Evolutionary conservation across 2,329 filamentous ascomycete genomes (phyloP), one percentile per base, ranked within the genome.

Genomic region (Colletotrichum endophyticum): DNA sequence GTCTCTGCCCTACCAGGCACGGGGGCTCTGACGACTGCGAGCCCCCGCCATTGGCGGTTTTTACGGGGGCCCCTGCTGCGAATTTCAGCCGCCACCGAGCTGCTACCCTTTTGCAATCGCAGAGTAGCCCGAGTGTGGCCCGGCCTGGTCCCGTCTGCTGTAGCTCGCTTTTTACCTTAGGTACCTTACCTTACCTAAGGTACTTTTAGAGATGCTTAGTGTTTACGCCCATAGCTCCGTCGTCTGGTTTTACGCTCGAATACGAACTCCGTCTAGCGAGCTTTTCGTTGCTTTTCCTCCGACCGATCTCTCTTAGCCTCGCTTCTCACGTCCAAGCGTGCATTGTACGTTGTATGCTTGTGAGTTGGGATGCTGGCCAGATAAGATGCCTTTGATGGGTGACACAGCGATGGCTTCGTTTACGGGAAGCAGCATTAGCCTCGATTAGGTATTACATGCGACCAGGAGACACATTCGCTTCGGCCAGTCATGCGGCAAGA

Each of bases 1-100:
- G 66, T 76, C 74, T 76, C 74, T 76, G 74, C 74, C 74, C 74
- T 76, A 76, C 70, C 74, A 76, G 74, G 74, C 74, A 76, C 71
- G n/a, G 64, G 74, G 64, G 70, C 27, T 57, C 73, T 49, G 61
- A 75, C 44, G 56, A 61, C 66, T 34, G 19, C n/a, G 32, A 72
- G 30, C 36, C 69, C 69, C 73, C 69, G 69, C 30, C 69, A 72
- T 73, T 73, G 62, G 73, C 62, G 34, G 49, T 34, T 68, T 57
- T 73, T 49, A 49, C 59, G 72, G 72, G 66, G n/a, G 30, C 69
- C 69, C 69, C 59, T 64, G 59, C 36, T 59, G 28, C 30, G n/a
- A n/a, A 36, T 59, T 34, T 67, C 63, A 68, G 68, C 69, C 73
- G 69, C 69, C 32, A 44, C 22, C 32, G 15, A 59, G 27, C 66